Conservation (phyloP, 129 eudicot species). For the Chrysanthemum seticuspe region DNA sequence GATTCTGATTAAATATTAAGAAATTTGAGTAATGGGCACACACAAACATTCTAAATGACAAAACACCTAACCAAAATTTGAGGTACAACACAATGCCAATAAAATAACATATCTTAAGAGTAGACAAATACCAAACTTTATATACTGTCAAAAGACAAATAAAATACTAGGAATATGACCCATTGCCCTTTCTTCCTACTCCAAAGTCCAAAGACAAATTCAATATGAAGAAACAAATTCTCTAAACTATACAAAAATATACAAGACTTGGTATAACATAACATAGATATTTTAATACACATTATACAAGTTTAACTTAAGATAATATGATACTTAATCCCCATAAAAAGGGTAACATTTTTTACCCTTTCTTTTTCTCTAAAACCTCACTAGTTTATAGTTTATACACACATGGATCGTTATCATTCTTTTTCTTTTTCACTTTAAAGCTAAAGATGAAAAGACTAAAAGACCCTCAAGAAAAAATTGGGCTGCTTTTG, state of each 20-base stretch:
- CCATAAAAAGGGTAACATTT: neutral
- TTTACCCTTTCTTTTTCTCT: conserved; percentile 2
- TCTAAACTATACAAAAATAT: neutral
- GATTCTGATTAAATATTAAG: neutral
- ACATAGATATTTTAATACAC: conserved; percentile 8
- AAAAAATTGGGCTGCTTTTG: conserved; percentile 17
- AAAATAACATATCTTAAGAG: conserved; percentile 6
- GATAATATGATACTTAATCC: neutral
- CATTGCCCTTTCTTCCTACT: conserved; percentile 24
- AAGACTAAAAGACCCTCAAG: conserved; percentile 20
- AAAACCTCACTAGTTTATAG: conserved; percentile 9
- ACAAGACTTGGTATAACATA: neutral
- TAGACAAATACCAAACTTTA: conserved; percentile 24
- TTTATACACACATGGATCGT: conserved; percentile 5
- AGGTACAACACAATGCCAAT: conserved; percentile 12
- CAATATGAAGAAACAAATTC: neutral
- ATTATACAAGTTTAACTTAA: conserved; percentile 6
- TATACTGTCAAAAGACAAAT: conserved; percentile 28
- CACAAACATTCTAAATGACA: conserved; percentile 14
- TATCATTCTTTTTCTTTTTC: conserved; percentile 24
- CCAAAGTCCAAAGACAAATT: conserved; percentile 17
- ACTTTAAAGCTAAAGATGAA: conserved; percentile 26
- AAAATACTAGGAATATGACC: conserved; percentile 17
- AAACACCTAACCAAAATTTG: neutral
- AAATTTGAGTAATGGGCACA: neutral